Percentiles rank a stretch among this genome's conserved stretches.
phyloP scores from a whole-genome alignment of 768 basidiomycete genomes.

The Kwoniella sp. region DNA sequence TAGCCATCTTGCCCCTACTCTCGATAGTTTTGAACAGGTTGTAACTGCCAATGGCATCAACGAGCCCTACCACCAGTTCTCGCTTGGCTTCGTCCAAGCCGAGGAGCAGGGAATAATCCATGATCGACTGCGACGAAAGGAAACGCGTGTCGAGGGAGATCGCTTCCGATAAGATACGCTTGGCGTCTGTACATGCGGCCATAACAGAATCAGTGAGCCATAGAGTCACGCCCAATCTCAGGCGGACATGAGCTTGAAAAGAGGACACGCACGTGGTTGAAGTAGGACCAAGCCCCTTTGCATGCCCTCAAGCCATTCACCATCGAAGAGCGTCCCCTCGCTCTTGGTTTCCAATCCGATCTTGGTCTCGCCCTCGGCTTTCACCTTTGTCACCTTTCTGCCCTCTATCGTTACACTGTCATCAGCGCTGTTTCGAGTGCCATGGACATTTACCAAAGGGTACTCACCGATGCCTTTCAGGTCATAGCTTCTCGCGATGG shows the following conservation, averaged over 20 bases:
- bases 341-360: constrained; percentile 6
- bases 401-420: constrained; percentile 59
- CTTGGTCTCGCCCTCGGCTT: constrained; percentile 33
- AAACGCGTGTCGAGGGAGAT: constrained; percentile 73
- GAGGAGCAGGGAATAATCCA: constrained; percentile 81
- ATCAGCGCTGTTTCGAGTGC: too few species aligned
- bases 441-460: too few species aligned
- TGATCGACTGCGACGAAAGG: constrained; percentile 73
- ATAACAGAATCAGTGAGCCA: background rate
- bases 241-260: background rate
- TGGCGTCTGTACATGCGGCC: constrained; percentile 66
- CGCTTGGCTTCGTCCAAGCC: constrained; percentile 70
- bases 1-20: constrained; percentile 78
- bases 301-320: constrained; percentile 83
- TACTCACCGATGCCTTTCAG: constrained; percentile 72
- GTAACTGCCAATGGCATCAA: constrained; percentile 84
- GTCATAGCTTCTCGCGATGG: constrained; percentile 72
- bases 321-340: constrained; percentile 71
- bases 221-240: background rate
- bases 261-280: constrained; percentile 59
- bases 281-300: constrained; percentile 68
- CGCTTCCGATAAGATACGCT: constrained; percentile 70
- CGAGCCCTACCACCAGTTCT: constrained; percentile 74
- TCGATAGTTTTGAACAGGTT: constrained; percentile 84
- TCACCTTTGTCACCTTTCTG: constrained; percentile 66